Evolutionary conservation across 1,139 yeast genomes (phyloP).

Genomic region (Lodderomyces parapsilosis): DNA sequence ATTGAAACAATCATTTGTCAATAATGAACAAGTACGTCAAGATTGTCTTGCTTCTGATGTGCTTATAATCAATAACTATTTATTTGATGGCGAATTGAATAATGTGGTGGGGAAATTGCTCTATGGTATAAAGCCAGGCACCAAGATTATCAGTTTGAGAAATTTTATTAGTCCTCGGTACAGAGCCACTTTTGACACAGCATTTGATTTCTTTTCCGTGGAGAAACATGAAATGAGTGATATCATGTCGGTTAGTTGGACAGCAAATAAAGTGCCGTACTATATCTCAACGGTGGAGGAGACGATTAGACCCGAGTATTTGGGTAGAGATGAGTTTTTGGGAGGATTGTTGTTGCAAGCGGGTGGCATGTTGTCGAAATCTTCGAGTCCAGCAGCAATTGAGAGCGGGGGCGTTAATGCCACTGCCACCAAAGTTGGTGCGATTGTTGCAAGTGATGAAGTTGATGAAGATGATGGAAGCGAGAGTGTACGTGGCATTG

Average conservation of each 20-base stretch:
- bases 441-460: neutral
- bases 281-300: slow-evolving; percentile 71
- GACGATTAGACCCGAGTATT: slow-evolving; percentile 29
- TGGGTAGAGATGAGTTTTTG: slow-evolving; percentile 13
- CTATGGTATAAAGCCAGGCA: slow-evolving; percentile 63
- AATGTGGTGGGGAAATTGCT: slow-evolving; percentile 66
- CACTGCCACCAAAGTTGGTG: too few species aligned
- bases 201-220: slow-evolving; percentile 63
- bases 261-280: slow-evolving; percentile 79
- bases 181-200: slow-evolving; percentile 54
- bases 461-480: neutral
- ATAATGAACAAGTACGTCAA: slow-evolving; percentile 53
- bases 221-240: slow-evolving; percentile 64
- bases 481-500: neutral
- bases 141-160: slow-evolving; percentile 75
- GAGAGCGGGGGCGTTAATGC: too few species aligned
- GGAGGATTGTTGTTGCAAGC: slow-evolving; percentile 1
- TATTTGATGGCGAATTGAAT: slow-evolving; percentile 74
- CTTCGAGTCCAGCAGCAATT: slow-evolving; percentile 5
- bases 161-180: slow-evolving; percentile 66
- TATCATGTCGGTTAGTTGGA: slow-evolving; percentile 81
- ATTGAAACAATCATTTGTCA: slow-evolving; percentile 68
- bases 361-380: slow-evolving; percentile 5
- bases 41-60: slow-evolving; percentile 66
- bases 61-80: slow-evolving; percentile 75